Evolutionary conservation across 2,329 filamentous ascomycete species (phyloP), one percentile per base, ranked within the genome.

Genomic region (Sporothrix euskadiensis): DNA sequence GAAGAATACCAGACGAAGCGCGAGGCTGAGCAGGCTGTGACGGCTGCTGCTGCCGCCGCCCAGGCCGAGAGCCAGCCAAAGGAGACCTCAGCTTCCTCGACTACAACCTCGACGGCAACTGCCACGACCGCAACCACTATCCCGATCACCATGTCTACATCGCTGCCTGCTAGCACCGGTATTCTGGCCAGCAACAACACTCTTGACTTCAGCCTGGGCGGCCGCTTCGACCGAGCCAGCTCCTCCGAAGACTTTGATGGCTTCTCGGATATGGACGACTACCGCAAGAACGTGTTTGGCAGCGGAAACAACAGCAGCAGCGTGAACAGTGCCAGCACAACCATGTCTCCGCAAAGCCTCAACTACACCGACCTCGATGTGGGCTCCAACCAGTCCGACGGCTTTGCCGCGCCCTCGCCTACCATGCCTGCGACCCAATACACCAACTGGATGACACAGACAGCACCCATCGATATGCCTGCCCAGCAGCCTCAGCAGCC

Each of bases 171-270:
- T 1, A 54, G 54, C 5, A 66, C 75, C 66, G 41, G 39, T n/a
- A 77, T 75, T 78, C 76, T 72, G 54, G 77, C 69, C 22, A 73
- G 66, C 65, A 68, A 68, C 47, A 12, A 26, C 81, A 10, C 78
- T 76, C 61, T 81, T 74, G 69, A 77, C 57, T 75, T 74, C n/a
- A 59, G 52, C 69, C 35, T 47, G 0, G 78, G 22, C 30, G 35
- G 69, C 71, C 80, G 78, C 19, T 81, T 83, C 59, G 85, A 88
- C 75, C 84, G 86, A 49, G 85, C 85, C 47, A 87, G 86, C 74
- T 87, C 86, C 2, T 86, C 86, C 4, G 87, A 89, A 73, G 80
- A 86, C 54, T 85, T 88, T 76, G 85, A 87, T 76, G 87, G 85
- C 61, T 86, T 89, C 71, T 83, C 87, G 70, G 87, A 89, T 75